Conservation (phyloP, 345 rosid genomes). For the Pistacia vera region DNA sequence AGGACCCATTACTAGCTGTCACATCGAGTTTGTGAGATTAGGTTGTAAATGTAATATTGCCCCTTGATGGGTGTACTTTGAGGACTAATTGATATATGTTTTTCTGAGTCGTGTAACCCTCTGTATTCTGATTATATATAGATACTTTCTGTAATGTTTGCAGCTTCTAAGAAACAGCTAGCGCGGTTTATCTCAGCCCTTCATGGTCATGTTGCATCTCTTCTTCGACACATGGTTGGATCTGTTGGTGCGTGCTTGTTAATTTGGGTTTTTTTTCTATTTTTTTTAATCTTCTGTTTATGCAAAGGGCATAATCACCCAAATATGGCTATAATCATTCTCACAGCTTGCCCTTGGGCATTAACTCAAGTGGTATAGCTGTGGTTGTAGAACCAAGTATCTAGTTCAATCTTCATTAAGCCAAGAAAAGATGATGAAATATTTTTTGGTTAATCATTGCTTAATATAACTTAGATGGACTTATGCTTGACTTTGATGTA, state of each 20-base stretch:
- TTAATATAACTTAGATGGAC: neutral
- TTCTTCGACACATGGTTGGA: constrained; percentile 92
- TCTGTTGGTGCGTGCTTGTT: constrained; percentile 68
- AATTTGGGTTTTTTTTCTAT: neutral
- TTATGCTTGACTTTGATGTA: neutral
- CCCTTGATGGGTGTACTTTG: neutral
- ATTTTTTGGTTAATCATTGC: neutral
- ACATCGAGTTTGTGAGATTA: too few relatives aligned
- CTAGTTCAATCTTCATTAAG: neutral
- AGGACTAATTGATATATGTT: neutral
- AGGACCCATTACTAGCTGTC: too few relatives aligned
- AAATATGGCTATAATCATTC: neutral
- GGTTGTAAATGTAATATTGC: too few relatives aligned
- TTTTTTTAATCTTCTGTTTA: neutral
- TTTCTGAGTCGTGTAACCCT: neutral
- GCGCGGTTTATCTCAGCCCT: constrained; percentile 68
- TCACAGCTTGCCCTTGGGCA: neutral
- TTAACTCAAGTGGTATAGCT: neutral
- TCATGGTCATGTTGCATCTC: constrained; percentile 75
- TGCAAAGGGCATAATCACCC: neutral
- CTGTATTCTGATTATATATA: neutral
- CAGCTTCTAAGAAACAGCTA: constrained; percentile 85
- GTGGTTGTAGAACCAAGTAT: neutral
- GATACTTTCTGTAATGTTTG: constrained; percentile 16
- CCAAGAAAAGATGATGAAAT: neutral